Conservation (phyloP, 78 protist genomes). For the Bodo saltans region DNA sequence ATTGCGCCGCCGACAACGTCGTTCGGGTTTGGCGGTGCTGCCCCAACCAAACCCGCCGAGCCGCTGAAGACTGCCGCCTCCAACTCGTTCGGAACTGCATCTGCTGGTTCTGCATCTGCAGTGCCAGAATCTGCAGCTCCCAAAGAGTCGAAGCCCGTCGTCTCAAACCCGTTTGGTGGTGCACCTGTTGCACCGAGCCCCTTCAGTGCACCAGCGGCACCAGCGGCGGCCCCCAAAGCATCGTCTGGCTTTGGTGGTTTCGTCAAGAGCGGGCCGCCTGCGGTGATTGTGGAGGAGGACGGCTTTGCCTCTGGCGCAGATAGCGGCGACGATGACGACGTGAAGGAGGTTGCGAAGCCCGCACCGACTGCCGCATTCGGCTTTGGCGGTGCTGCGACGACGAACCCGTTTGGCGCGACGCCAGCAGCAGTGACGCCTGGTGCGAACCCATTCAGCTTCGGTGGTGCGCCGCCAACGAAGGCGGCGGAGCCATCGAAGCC, state of each 20-base stretch:
- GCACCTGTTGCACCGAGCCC: too few species aligned
- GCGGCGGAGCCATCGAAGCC: too few species aligned
- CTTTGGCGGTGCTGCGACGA: not conserved
- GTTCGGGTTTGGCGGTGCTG: too few species aligned
- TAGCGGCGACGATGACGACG: not conserved
- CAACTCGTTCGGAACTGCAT: too few species aligned
- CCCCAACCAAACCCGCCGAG: too few species aligned
- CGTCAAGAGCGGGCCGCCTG: not conserved
- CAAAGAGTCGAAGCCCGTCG: too few species aligned
- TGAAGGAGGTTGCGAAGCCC: not conserved
- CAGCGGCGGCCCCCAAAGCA: not conserved
- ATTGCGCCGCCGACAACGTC: too few species aligned
- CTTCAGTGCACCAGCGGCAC: not conserved
- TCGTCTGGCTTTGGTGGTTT: not conserved
- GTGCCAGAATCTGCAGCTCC: too few species aligned
- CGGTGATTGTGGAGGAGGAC: not conserved
- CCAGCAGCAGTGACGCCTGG: not conserved
- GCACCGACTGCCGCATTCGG: not conserved
- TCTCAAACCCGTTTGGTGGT: too few species aligned
- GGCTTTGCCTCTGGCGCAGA: not conserved
- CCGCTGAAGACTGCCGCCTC: too few species aligned
- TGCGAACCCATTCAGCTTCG: not conserved
- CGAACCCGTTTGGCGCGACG: not conserved
- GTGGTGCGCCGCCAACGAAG: not conserved
- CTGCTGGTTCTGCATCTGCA: too few species aligned